Percentiles rank a stretch among this genome's conserved stretches.
Evolutionary conservation across 768 basidiomycete genomes (phyloP).

Genomic region (Lactifluus hygrophoroides): DNA sequence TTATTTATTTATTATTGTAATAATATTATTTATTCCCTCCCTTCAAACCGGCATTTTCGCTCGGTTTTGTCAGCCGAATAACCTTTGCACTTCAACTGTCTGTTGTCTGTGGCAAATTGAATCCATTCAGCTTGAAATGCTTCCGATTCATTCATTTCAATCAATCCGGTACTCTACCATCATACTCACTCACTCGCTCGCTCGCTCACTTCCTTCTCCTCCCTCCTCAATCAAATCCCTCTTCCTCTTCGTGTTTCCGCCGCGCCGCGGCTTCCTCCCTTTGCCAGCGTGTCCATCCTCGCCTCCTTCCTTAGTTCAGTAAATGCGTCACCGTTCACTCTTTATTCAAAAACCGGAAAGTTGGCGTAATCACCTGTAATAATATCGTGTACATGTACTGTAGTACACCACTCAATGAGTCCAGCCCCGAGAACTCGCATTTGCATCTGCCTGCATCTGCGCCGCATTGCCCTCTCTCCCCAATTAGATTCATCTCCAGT

Average conservation of each 20-base stretch:
- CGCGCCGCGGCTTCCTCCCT: conserved; percentile 13
- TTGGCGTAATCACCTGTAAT: neutral
- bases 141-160: conserved; percentile 13
- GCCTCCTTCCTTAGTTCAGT: neutral
- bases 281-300: conserved; percentile 1
- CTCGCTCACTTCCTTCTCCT: neutral
- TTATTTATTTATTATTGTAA: conserved; percentile 1
- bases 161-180: no score
- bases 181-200: no score
- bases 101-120: neutral
- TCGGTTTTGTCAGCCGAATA: conserved; percentile 20
- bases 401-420: no score
- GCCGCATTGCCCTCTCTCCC: neutral
- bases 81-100: neutral
- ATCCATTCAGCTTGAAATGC: conserved; percentile 3
- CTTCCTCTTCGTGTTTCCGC: neutral
- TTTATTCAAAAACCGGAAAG: neutral
- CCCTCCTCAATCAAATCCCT: conserved; percentile 3
- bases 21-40: neutral
- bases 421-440: neutral
- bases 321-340: neutral
- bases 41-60: conserved; percentile 19
- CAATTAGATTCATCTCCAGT: conserved; percentile 11
- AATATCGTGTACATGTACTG: neutral
- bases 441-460: neutral